phyloP scores from a whole-genome alignment of 495 filamentous ascomycete species.

The Neurospora sp. region DNA sequence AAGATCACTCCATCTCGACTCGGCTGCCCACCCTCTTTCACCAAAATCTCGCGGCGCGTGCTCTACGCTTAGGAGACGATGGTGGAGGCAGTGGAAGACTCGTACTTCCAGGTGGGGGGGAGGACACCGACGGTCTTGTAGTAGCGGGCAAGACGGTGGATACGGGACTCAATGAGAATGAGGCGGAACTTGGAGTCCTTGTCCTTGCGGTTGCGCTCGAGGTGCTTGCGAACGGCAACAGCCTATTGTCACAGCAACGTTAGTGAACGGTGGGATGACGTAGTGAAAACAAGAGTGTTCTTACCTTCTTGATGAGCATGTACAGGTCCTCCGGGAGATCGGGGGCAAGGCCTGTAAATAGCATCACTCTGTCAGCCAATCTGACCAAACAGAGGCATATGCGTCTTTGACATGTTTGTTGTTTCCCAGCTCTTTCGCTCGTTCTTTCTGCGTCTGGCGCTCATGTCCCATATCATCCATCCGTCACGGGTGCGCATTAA shows the following conservation, averaged over 20 bases:
- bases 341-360: constrained; percentile 78
- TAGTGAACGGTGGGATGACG: neutral
- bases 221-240: constrained; percentile 98
- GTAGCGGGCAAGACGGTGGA: constrained; percentile 90
- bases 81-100: constrained; percentile 56
- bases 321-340: constrained; percentile 93
- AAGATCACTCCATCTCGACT: constrained; percentile 8
- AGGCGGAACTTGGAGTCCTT: constrained; percentile 99
- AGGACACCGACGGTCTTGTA: constrained; percentile 99
- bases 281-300: neutral
- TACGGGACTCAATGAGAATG: constrained; percentile 98
- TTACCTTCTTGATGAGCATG: constrained; percentile 99
- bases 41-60: neutral
- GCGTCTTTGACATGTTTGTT: constrained; percentile 10
- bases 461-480: constrained; percentile 1
- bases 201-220: constrained; percentile 99
- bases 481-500: neutral
- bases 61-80: constrained; percentile 47
- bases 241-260: constrained; percentile 43
- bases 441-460: constrained; percentile 4
- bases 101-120: constrained; percentile 97
- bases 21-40: neutral
- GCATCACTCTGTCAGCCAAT: constrained; percentile 90
- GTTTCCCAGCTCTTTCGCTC: neutral
- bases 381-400: constrained; percentile 87